These are phyloP conservation scores for Colletotrichum musae DNA, from an alignment of 2,329 filamentous ascomycete genomes.

Conservation along the genomic window DNA sequence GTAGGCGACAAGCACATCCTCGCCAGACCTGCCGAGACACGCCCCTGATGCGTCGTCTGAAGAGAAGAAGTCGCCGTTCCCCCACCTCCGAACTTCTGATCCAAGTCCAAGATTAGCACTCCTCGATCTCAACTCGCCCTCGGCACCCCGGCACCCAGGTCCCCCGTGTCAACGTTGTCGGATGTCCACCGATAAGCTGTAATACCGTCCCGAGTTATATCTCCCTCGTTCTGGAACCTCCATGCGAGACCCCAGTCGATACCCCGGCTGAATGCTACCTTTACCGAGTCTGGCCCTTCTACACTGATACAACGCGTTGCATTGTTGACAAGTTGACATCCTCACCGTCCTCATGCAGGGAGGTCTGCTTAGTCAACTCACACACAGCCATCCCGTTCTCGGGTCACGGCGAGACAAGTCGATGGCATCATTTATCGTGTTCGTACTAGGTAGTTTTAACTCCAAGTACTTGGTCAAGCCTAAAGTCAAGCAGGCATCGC, in stretches of 20 bases:
- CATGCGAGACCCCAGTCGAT: slow-evolving; percentile 27
- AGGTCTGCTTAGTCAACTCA: too few species aligned
- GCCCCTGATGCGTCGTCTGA: slow-evolving; percentile 16
- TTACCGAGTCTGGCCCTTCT: not conserved
- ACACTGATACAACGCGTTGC: not conserved
- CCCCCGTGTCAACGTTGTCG: slow-evolving; percentile 13
- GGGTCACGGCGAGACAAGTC: too few species aligned
- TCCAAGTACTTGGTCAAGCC: too few species aligned
- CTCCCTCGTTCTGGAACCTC: not conserved
- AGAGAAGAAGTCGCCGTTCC: not conserved
- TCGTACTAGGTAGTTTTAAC: too few species aligned
- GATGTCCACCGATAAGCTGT: slow-evolving; percentile 9
- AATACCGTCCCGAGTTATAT: slow-evolving; percentile 26
- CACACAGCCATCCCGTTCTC: too few species aligned
- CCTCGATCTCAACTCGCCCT: not conserved
- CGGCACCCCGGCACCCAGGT: not conserved
- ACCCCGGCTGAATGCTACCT: not conserved
- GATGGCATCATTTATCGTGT: too few species aligned
- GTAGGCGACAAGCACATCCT: slow-evolving; percentile 10
- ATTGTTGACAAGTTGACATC: not conserved
- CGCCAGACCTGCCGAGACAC: not conserved
- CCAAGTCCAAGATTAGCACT: slow-evolving; percentile 17
- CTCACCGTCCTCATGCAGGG: too few species aligned
- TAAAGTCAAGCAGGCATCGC: too few species aligned
- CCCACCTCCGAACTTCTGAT: slow-evolving; percentile 8